A percentile compares a stretch with the other conserved stretches of the same genome.
Evolutionary conservation across 805 yeast species (phyloP).

Genomic region (Isabelozyma pseudorhagii): DNA sequence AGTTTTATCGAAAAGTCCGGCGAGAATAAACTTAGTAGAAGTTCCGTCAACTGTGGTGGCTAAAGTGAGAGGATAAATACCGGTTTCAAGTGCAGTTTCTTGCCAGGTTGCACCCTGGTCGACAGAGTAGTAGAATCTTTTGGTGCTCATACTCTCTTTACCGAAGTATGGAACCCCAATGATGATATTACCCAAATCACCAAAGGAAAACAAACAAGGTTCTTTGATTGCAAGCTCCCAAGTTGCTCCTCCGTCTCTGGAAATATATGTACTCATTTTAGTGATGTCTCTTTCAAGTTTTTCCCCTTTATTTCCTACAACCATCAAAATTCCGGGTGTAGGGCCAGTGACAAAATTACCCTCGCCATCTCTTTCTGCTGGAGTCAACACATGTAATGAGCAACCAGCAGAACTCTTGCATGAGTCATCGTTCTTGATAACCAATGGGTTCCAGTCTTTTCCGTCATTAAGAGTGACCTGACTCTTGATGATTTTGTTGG

Average conservation of each 20-base stretch:
- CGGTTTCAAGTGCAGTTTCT: constrained; percentile 42
- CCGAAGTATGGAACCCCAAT: constrained; percentile 49
- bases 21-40: constrained; percentile 52
- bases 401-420: constrained; percentile 48
- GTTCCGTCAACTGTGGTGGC: constrained; percentile 71
- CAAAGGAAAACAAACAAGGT: constrained; percentile 57
- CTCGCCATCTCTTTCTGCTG: constrained; percentile 34
- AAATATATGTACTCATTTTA: constrained; percentile 50
- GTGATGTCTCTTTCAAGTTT: constrained; percentile 9
- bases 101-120: constrained; percentile 76
- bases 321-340: constrained; percentile 48
- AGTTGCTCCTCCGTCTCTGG: constrained; percentile 74
- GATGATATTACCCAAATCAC: constrained; percentile 76
- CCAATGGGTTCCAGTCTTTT: constrained; percentile 47
- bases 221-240: constrained; percentile 59
- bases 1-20: constrained; percentile 33
- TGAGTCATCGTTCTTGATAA: constrained; percentile 40
- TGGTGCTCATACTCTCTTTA: constrained; percentile 25
- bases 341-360: constrained; percentile 47
- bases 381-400: constrained; percentile 40
- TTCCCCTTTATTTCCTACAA: constrained; percentile 31
- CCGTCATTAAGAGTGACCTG: constrained; percentile 54
- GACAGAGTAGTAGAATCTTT: constrained; percentile 49
- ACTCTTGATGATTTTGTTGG: constrained; percentile 19
- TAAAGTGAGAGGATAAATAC: constrained; percentile 40